phyloP scores from a whole-genome alignment of 2,329 filamentous ascomycete species.

The Epichloe gansuensis region DNA sequence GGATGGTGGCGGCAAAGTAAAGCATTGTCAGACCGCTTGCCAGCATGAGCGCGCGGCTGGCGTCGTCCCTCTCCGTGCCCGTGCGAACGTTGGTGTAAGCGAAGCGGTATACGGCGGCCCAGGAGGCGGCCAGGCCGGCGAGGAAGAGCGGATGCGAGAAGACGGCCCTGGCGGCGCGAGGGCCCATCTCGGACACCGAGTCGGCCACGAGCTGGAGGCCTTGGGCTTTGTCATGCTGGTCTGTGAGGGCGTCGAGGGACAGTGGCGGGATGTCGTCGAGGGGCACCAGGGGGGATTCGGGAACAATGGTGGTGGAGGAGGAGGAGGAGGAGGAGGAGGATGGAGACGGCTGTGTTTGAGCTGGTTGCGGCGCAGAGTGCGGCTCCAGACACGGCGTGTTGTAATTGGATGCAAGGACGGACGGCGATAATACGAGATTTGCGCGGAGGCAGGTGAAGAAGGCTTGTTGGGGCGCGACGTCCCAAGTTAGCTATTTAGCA shows the following conservation, averaged over 20 bases:
- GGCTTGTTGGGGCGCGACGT: conserved; percentile 31
- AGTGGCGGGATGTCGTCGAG: conserved; percentile 47
- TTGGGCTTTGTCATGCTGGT: conserved; percentile 47
- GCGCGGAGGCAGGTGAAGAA: conserved; percentile 74
- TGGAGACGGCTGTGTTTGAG: conserved; percentile 31
- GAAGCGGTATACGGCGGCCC: conserved; percentile 34
- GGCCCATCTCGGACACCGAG: conserved; percentile 70
- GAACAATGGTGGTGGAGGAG: conserved; percentile 41
- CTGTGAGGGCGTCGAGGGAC: conserved; percentile 43
- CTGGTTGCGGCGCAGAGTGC: conserved; percentile 19
- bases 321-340: conserved; percentile 42
- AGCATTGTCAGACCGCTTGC: conserved; percentile 49
- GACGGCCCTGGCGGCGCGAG: conserved; percentile 49
- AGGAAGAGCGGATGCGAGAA: conserved; percentile 49
- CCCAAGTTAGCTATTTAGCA: too few relatives aligned
- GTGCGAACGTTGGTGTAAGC: conserved; percentile 23
- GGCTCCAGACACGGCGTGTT: conserved; percentile 53
- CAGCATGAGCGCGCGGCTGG: conserved; percentile 43
- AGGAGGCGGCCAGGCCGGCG: conserved; percentile 29
- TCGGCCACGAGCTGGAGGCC: conserved; percentile 66
- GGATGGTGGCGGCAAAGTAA: conserved; percentile 46
- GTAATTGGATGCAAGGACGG: conserved; percentile 46
- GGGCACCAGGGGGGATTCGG: conserved; percentile 22
- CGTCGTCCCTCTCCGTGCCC: conserved; percentile 26
- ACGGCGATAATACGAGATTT: conserved; percentile 58